Evolutionary conservation across 805 yeast species (phyloP), one percentile per base, ranked within the genome.

Genomic region (Hanseniaspora valbyensis): DNA sequence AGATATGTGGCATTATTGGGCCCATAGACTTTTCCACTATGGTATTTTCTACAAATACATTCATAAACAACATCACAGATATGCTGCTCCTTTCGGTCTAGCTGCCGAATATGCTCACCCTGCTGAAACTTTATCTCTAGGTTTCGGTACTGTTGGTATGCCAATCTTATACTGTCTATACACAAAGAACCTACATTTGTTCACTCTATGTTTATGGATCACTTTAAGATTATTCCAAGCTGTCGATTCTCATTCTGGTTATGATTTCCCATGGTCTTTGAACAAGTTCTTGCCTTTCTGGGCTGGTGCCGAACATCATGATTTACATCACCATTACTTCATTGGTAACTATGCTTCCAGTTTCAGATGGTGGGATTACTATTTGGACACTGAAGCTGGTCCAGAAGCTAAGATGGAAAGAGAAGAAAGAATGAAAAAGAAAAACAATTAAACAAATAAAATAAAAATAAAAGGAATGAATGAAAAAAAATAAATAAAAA

Each of bases 291-390:
- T 90, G 54, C 96, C 96, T 44, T 77, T 92, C 69, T 89, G 97
- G 96, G 95, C 96, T 3, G 97, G 97, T 57, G 96, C 96, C 21
- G 96, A 85, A 61, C 97, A 90, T 68, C 97, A 90, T 66, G 98
- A 90, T 68, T 85, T 85, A 68, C 98, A 90, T 65, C 98, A 90
- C 66, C 95, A 85, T 66, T 88, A 83, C 70, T 90, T 90, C 69
- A 83, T 87, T 59, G 97, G 97, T 57, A 88, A 89, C 68, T 90
- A 87, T 66, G 92, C 96, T 26, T 83, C 95, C 41, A 79, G 89
- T 33, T 92, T 90, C 77, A 81, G 96, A 70, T 85, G 95, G 86
- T 88, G 95, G 94, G 98, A 90, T 69, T 83, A 70, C 68, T 63
- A 79, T 55, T 71, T 90, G 58, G 81, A 82, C 65, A 89, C 98